These are phyloP conservation scores for Batrachochytrium dendrobatidis DNA, from an alignment of 371 early-diverging fungal species.

Conservation along the genomic window DNA sequence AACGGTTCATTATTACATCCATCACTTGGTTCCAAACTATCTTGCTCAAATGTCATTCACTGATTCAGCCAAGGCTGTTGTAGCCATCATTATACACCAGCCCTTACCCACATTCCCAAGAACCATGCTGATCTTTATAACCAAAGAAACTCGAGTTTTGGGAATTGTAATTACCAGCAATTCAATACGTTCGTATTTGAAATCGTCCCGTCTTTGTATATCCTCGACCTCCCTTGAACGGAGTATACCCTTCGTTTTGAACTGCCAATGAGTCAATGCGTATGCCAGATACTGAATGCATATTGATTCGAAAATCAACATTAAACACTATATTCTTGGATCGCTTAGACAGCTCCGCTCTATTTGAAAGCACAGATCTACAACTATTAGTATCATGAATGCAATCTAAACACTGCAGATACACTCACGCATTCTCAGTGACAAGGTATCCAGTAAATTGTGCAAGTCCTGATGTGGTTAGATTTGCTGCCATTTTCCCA, in stretches of 20 bases:
- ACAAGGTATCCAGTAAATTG: constrained; percentile 13
- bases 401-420: not conserved
- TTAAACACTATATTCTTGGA: constrained; percentile 33
- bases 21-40: too few relatives aligned
- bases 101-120: too few relatives aligned
- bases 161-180: too few relatives aligned
- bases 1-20: too few relatives aligned
- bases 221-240: constrained; percentile 56
- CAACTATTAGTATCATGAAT: not conserved
- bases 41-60: too few relatives aligned
- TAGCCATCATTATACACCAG: too few relatives aligned
- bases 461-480: constrained; percentile 46
- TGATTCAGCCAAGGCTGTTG: too few relatives aligned
- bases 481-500: constrained; percentile 41
- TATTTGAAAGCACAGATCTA: not conserved
- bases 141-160: too few relatives aligned
- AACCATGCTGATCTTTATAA: too few relatives aligned
- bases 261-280: constrained; percentile 68
- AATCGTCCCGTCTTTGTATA: not conserved
- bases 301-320: constrained; percentile 65
- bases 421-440: not conserved
- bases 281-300: constrained; percentile 65
- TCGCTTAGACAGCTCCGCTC: not conserved
- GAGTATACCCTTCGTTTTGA: constrained; percentile 71
- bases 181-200: too few relatives aligned